Conservation (phyloP, 192 early-diverging fungal species). For the Backusella luteola region DNA sequence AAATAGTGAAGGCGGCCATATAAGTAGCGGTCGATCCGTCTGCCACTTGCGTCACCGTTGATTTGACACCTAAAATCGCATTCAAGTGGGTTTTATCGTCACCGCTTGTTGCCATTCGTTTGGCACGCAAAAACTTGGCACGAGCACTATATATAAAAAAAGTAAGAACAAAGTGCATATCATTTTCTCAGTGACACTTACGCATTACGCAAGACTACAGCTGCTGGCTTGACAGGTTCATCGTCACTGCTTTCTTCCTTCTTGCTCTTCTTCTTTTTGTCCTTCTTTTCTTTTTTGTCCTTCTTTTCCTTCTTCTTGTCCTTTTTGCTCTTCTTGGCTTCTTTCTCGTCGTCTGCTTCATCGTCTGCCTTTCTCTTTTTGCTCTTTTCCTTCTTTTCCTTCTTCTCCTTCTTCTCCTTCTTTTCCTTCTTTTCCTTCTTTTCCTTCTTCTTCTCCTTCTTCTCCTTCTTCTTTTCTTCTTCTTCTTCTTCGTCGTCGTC, state of each 20-base stretch:
- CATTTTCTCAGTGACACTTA: conserved; percentile 28
- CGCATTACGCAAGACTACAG: conserved; percentile 47
- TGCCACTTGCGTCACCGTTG: neutral
- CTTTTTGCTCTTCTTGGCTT: conserved; percentile 33
- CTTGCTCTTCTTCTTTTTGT: conserved; percentile 30
- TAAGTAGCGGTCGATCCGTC: neutral
- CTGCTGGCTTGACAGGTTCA: conserved; percentile 16
- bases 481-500: conserved; percentile 32
- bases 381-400: conserved; percentile 30
- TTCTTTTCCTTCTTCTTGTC: conserved; percentile 42
- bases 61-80: conserved; percentile 56
- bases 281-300: conserved; percentile 30
- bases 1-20: conserved; percentile 1
- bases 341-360: conserved; percentile 36
- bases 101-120: conserved; percentile 38
- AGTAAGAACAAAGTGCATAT: neutral
- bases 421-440: conserved; percentile 23
- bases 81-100: conserved; percentile 44
- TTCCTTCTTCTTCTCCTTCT: conserved; percentile 22
- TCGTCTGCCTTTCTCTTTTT: conserved; percentile 34
- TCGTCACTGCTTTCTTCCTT: conserved; percentile 30
- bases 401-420: conserved; percentile 47
- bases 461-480: conserved; percentile 29
- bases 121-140: conserved; percentile 48
- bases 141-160: conserved; percentile 33